Percentiles rank a stretch among this genome's conserved stretches.
These are phyloP conservation scores for Skeletonema tropicum DNA, from an alignment of 108 stramenopile genomes.

Conservation along the genomic window DNA sequence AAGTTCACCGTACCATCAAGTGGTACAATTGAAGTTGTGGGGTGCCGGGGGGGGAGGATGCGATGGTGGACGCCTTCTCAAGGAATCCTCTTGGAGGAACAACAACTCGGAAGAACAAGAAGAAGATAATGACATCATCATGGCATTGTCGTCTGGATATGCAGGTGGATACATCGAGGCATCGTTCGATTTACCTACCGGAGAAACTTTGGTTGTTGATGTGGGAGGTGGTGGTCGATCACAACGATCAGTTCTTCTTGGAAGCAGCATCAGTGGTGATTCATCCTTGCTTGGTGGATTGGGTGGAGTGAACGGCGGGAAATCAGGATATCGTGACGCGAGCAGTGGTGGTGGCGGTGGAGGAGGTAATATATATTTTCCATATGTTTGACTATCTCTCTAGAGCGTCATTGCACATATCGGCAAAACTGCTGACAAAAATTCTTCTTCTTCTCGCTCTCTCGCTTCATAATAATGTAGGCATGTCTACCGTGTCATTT, in stretches of 20 bases:
- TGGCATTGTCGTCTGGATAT: neutral
- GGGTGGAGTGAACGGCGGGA: conserved; percentile 18
- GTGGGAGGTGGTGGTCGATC: conserved; percentile 23
- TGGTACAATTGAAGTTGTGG: conserved; percentile 21
- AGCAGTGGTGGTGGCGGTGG: conserved; percentile 33
- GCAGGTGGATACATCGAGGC: conserved; percentile 24
- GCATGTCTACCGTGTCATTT: neutral
- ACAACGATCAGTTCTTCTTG: too few species aligned
- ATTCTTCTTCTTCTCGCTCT: too few species aligned
- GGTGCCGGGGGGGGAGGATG: conserved; percentile 36
- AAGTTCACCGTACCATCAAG: conserved; percentile 2
- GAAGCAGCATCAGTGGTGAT: too few species aligned
- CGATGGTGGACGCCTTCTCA: conserved; percentile 21
- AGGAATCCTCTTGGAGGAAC: neutral
- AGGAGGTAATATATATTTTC: neutral
- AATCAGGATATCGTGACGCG: neutral
- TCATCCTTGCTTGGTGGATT: conserved; percentile 15
- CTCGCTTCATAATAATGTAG: neutral
- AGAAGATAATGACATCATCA: neutral
- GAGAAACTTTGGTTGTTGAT: conserved; percentile 2
- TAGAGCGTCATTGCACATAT: too few species aligned
- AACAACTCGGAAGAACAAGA: neutral
- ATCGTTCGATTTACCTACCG: conserved; percentile 19
- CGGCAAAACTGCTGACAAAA: too few species aligned
- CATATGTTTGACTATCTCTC: too few species aligned